Evolutionary conservation across 345 rosid species (phyloP).

Genomic region (Syzygium oleosum): DNA sequence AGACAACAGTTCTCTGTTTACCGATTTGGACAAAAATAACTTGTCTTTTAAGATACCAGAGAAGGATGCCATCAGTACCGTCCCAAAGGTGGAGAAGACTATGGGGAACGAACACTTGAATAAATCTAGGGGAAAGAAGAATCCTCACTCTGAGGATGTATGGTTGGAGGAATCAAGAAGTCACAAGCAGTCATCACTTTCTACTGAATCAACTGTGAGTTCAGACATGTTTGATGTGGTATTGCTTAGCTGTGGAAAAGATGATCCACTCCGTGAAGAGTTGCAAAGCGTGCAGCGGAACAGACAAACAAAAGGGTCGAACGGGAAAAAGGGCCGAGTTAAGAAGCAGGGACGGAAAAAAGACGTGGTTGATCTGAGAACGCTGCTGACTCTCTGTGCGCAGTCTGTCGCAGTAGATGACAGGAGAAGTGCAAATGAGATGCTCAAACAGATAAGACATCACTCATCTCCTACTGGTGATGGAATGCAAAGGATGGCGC

Average conservation of each 20-base stretch:
- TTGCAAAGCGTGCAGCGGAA: conserved; percentile 22
- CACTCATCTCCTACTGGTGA: conserved; percentile 33
- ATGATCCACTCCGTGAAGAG: conserved; percentile 25
- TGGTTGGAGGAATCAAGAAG: conserved; percentile 26
- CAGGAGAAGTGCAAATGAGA: conserved; percentile 26
- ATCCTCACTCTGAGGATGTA: conserved; percentile 15
- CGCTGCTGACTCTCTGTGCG: conserved; percentile 47
- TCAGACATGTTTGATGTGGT: conserved; percentile 44
- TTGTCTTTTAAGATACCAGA: conserved; percentile 16
- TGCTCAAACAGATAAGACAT: conserved; percentile 35
- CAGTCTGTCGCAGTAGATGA: conserved; percentile 40
- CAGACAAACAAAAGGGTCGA: conserved; percentile 17
- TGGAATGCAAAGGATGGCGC: conserved; percentile 41
- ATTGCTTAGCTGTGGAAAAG: conserved; percentile 19
- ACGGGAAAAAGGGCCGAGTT: conserved; percentile 19
- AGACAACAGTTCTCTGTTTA: conserved; percentile 7
- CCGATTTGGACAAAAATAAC: conserved; percentile 15
- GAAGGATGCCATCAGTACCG: conserved; percentile 11
- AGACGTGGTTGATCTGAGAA: conserved; percentile 43
- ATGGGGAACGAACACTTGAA: not conserved
- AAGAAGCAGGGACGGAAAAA: conserved; percentile 28
- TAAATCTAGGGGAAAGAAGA: conserved; percentile 34
- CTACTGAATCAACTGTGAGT: conserved; percentile 22
- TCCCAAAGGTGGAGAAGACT: conserved; percentile 7
- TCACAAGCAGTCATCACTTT: conserved; percentile 39